Base-by-base conservation (phyloP, 768 basidiomycete species). In the Neoboletus subvelutipes region DNA sequence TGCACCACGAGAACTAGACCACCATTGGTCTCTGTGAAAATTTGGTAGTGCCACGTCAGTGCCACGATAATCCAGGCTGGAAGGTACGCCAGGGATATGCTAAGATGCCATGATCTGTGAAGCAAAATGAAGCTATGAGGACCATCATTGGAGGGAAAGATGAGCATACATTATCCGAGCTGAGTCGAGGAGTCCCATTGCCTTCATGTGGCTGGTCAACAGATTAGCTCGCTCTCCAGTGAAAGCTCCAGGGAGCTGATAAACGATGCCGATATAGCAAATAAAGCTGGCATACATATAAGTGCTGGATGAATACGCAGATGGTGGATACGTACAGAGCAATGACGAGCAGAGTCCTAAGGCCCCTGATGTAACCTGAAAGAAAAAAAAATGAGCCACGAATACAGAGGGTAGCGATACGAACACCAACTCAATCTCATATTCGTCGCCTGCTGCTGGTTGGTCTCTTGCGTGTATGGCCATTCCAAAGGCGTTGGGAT, bases 31-130 rank as follows among this genome's bases (percentile, higher is more conserved):
- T 74, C 73, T 11, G 78, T 73, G 67, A 88, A 92, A n/a, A 92
- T 83, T 22, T 78, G 80, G 60, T 73, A 79, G 64, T 83, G 83
- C 87, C 88, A 92, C 33, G 80, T 73, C 33, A 88, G 63, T 18
- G 81, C 74, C 22, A 89, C 81, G 43, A 85, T 77, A 45, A 90
- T 74, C 90, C 90, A 92, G 1, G 85, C 87, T 1, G 89, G 89
- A 26, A 92, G 79, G 66, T 92, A 92, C 1, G 81, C 78, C 4
- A 86, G 59, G 4, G 84, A 86, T 42, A 86, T 74, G 60, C 84
- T 83, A 40, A 84, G 22, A 63, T 90, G 86, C 90, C 90, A 92
- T 4, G 76, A 78, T 43, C 76, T 78, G 29, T 36, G 17, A 24
- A 37, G 34, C 7, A 31, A 33, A 20, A 53, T 61, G 42, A 59